Percentiles rank a stretch among this genome's conserved stretches.
These are phyloP conservation scores for Boletales sp. DNA, from an alignment of 768 basidiomycete genomes.

Conservation along the genomic window DNA sequence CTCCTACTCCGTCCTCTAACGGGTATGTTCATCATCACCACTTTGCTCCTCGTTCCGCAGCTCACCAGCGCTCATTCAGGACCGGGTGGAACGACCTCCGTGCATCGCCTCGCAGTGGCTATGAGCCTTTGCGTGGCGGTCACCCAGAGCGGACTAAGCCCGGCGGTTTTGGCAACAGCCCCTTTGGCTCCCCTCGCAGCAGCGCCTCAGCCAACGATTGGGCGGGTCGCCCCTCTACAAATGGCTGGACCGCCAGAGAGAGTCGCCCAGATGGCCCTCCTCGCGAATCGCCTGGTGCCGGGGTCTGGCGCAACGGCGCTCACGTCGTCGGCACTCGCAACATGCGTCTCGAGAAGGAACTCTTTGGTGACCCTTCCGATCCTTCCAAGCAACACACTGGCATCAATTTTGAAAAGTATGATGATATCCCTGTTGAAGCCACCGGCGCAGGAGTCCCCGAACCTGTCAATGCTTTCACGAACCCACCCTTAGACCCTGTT, in stretches of 20 bases:
- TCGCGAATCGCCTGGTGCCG: conserved; percentile 49
- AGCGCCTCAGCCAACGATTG: conserved; percentile 34
- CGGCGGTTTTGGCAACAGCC: conserved; percentile 40
- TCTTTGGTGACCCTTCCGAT: conserved; percentile 87
- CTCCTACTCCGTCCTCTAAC: conserved; percentile 34
- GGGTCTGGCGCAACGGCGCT: conserved; percentile 85
- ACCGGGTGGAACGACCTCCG: conserved; percentile 76
- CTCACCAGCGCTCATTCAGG: conserved; percentile 34
- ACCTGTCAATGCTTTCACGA: conserved; percentile 82
- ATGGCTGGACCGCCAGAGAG: conserved; percentile 37
- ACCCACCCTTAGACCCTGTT: conserved; percentile 86
- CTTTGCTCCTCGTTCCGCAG: conserved; percentile 10
- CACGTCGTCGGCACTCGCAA: conserved; percentile 85
- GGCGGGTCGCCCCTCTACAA: conserved; percentile 37
- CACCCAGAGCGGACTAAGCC: conserved; percentile 34
- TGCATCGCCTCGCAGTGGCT: conserved; percentile 57
- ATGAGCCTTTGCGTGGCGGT: conserved; percentile 40
- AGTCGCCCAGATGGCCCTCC: conserved; percentile 34
- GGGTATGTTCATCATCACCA: conserved; percentile 42
- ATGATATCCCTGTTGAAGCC: conserved; percentile 98
- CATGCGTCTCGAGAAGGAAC: conserved; percentile 89
- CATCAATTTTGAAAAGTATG: conserved; percentile 99
- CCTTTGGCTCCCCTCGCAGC: conserved; percentile 34
- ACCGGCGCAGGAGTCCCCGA: conserved; percentile 98
- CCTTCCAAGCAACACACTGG: conserved; percentile 90